Percentiles rank a stretch among this genome's conserved stretches.
Conservation (phyloP, 495 filamentous ascomycete genomes). For the Hypoxylon perforatum region DNA sequence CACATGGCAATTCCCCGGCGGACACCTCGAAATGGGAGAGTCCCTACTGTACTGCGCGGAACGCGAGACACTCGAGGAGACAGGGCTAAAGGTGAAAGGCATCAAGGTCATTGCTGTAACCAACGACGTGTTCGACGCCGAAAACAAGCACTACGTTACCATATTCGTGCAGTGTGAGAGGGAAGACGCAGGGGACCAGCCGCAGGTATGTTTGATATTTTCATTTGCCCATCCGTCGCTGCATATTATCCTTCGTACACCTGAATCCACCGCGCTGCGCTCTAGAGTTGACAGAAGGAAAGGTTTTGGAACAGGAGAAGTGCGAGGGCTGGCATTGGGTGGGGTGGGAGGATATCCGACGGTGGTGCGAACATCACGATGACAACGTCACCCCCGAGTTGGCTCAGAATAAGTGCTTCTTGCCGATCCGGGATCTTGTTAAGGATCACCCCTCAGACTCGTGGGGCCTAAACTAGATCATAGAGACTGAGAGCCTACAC, state of each 20-base stretch:
- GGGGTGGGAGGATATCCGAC: constrained; percentile 59
- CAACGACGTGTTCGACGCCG: constrained; percentile 66
- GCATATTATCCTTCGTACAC: background rate
- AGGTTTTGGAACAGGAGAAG: constrained; percentile 72
- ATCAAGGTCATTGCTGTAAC: constrained; percentile 64
- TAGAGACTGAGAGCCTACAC: background rate
- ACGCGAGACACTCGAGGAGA: constrained; percentile 76
- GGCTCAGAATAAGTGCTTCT: constrained; percentile 59
- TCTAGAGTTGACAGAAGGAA: constrained; percentile 38
- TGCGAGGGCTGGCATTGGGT: constrained; percentile 73
- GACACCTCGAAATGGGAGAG: constrained; percentile 76
- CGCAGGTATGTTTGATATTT: constrained; percentile 56
- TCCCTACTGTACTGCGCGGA: constrained; percentile 65
- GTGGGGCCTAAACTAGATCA: background rate
- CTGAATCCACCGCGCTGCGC: background rate
- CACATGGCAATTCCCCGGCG: constrained; percentile 72
- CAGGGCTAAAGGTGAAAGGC: constrained; percentile 64
- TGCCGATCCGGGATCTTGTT: constrained; percentile 66
- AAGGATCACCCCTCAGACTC: constrained; percentile 53
- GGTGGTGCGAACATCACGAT: constrained; percentile 39
- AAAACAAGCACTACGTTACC: constrained; percentile 73
- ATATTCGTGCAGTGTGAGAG: constrained; percentile 65
- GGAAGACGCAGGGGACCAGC: constrained; percentile 55
- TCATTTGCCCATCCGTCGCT: background rate
- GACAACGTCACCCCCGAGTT: constrained; percentile 40